Base-by-base conservation (phyloP, 495 filamentous ascomycete genomes). In the Cudoniella acicularis region DNA sequence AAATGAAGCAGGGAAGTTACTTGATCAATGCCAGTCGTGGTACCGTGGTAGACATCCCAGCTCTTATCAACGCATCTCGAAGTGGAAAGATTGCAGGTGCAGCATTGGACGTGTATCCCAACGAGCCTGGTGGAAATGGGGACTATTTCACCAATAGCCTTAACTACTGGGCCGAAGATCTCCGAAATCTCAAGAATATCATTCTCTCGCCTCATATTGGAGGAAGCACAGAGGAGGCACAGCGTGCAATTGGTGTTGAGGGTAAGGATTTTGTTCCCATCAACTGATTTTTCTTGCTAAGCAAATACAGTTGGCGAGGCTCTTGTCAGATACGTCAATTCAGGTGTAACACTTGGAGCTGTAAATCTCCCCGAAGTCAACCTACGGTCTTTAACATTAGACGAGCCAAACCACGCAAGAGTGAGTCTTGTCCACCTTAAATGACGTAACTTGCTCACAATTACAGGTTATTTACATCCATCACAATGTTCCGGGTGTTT, bases 151-250 rank as follows among this genome's bases (percentile, higher is more conserved):
- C 82, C 68, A 85, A 82, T 67, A 73, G 81, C n/a, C 79, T 99
- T 63, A 96, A 96, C 70, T 60, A 71, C 17, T 98, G 91, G 91
- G 87, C 81, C n/a, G 80, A 89, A 52, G 92, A 96, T 59, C 84
- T 99, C 47, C 85, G 89, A 23, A 79, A 80, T 40, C 79, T 98
- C 49, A 92, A 87, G 72, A 99, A 99, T 73, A 73, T 99, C 63
- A 96, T 99, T 59, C 78, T 99, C 26, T 93, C 92, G 2, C 94
- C 94, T 20, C 94, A 99, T 69, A 97, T 99, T 67, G 94, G 94
- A 54, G 94, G 94, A 27, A 95, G 89, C 73, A 99, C 95, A 2
- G 95, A 99, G 72, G 92, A 99, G 77, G 95, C 95, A 4, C 95
- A 99, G 75, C 85, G 90, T 53, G 93, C 95, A 9, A 99, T 98